These are phyloP conservation scores for Eucalyptus regnans DNA, from an alignment of 345 rosid species.

Conservation along the genomic window DNA sequence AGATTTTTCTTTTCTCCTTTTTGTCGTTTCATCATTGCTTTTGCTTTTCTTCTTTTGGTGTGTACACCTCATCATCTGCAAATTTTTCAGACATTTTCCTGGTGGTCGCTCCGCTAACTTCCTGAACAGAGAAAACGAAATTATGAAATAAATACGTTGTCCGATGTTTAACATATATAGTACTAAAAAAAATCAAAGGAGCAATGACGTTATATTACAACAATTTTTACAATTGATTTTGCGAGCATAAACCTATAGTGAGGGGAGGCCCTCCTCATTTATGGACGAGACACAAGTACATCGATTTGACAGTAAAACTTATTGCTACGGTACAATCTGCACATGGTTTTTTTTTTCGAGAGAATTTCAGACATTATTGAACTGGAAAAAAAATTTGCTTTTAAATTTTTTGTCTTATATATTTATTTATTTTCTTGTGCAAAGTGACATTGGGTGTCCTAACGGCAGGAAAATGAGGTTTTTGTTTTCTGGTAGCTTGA, in stretches of 20 bases:
- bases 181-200: neutral
- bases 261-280: neutral
- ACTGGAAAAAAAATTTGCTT: neutral
- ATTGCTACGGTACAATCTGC: neutral
- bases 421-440: neutral
- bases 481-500: neutral
- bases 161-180: neutral
- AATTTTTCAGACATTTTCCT: neutral
- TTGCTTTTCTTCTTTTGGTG: neutral
- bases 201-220: neutral
- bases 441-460: neutral
- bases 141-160: neutral
- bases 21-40: neutral
- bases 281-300: neutral
- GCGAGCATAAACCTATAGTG: neutral
- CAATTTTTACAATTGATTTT: neutral
- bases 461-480: neutral
- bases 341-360: neutral
- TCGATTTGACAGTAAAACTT: neutral
- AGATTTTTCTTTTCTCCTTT: too few relatives aligned
- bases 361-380: neutral
- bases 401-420: neutral
- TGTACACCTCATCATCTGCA: neutral
- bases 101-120: neutral
- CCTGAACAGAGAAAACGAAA: neutral